Percentiles rank a stretch among this genome's conserved stretches.
Conservation (phyloP, 208 protist genomes). For the Angomonas ambiguus region DNA sequence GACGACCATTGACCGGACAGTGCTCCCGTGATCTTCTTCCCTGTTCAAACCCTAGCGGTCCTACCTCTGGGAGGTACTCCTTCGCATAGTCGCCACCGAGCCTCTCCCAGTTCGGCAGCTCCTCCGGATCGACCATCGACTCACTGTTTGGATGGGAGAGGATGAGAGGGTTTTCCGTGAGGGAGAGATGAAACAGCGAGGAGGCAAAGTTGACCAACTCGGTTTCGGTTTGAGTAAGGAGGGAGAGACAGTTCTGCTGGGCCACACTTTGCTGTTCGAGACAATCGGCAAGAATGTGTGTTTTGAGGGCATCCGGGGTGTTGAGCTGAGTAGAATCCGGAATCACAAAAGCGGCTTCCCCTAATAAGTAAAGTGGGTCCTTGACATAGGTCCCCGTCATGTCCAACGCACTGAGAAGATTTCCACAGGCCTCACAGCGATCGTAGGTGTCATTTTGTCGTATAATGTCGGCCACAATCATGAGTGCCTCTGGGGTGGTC, state of each 20-base stretch:
- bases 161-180: neutral
- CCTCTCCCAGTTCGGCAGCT: neutral
- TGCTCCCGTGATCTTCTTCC: neutral
- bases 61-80: neutral
- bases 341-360: neutral
- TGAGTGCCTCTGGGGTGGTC: neutral
- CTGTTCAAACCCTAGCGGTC: neutral
- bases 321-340: neutral
- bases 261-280: neutral
- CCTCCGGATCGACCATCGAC: neutral
- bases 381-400: neutral
- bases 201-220: neutral
- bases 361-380: neutral
- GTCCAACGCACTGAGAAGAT: slow-evolving; percentile 29
- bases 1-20: neutral
- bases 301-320: neutral
- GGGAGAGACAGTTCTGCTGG: neutral
- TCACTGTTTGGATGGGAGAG: neutral
- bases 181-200: neutral
- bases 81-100: neutral
- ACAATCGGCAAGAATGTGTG: neutral
- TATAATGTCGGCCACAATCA: neutral
- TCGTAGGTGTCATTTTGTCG: neutral
- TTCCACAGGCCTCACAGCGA: slow-evolving; percentile 27
- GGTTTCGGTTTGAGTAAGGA: neutral